phyloP scores from a whole-genome alignment of 257 asterid genomes.

The Linderniella brevidens region DNA sequence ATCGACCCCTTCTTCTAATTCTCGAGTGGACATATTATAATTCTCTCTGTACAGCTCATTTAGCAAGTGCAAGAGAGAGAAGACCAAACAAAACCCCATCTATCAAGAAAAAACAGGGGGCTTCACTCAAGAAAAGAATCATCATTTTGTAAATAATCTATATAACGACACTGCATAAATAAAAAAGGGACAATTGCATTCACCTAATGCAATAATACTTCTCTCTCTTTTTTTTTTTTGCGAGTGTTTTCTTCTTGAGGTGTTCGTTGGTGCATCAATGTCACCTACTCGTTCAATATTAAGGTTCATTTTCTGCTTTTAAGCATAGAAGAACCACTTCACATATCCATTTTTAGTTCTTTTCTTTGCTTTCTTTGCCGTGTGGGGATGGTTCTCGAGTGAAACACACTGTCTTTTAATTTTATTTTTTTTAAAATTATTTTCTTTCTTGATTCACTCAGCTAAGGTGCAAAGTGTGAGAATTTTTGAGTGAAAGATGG shows the following conservation, averaged over 20 bases:
- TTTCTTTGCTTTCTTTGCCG: conserved; percentile 12
- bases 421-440: too few species aligned
- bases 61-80: too few species aligned
- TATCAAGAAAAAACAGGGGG: conserved; percentile 14
- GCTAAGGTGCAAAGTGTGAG: too few species aligned
- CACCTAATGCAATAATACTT: conserved; percentile 9
- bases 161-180: too few species aligned
- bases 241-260: background rate
- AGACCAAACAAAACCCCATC: too few species aligned
- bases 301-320: background rate
- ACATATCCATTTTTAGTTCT: too few species aligned
- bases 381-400: conserved; percentile 15
- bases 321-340: conserved; percentile 1
- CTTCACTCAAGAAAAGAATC: conserved; percentile 58
- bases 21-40: too few species aligned
- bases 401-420: conserved; percentile 2
- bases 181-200: conserved; percentile 9
- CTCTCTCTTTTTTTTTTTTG: conserved; percentile 6
- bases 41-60: too few species aligned
- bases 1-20: too few species aligned
- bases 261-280: conserved; percentile 38
- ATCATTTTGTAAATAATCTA: background rate
- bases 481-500: conserved; percentile 19
- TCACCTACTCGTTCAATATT: conserved; percentile 35
- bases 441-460: too few species aligned